Base-by-base conservation (phyloP, 2,329 filamentous ascomycete species). In the Coleophoma crateriformis region DNA sequence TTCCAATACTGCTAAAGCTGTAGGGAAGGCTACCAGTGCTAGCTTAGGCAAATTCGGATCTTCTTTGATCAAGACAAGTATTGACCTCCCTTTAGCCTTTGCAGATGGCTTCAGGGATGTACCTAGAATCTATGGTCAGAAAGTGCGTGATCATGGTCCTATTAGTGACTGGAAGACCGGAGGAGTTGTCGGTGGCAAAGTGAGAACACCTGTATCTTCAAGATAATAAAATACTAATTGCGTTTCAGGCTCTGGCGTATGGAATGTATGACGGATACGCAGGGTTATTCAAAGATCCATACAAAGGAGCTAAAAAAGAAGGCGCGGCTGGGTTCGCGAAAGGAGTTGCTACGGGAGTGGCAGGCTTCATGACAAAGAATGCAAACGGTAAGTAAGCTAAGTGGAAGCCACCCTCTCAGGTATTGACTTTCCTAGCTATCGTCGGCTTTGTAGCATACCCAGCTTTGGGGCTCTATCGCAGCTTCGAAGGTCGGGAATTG, bases 61-160 rank as follows among this genome's bases (percentile, higher is more conserved):
- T 11, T 68, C 34, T 49, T 62, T 47, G 56, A 64, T 55, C 64
- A 60, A 59, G 33, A 55, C 72, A 10, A 71, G 74, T 0, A 68
- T 79, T 60, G 69, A 76, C 46, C 55, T 79, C 37, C 71, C 71
- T 3, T 64, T 78, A 34, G 75, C 74, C 0, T 54, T 76, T 1
- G 69, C 75, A 0, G 74, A 78, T 53, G 77, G 77, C 5, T 73
- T 79, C 49, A 75, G 78, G 51, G 76, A 74, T 22, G 72, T 74
- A 13, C 77, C 77, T 4, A 72, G 71, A 22, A 64, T 79, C 2
- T 79, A 79, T 53, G 0, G 85, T 90, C 75, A 88, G 92, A 64
- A 85, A 95, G 54, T 88, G 85, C 41, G 69, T 94, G 46, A 87
- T 86, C 1, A 69, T 95, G 34, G 85, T 88, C 87, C 87, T 56